These are phyloP conservation scores for Saccharomycopsis lassenensis DNA, from an alignment of 805 yeast species.

Conservation along the genomic window DNA sequence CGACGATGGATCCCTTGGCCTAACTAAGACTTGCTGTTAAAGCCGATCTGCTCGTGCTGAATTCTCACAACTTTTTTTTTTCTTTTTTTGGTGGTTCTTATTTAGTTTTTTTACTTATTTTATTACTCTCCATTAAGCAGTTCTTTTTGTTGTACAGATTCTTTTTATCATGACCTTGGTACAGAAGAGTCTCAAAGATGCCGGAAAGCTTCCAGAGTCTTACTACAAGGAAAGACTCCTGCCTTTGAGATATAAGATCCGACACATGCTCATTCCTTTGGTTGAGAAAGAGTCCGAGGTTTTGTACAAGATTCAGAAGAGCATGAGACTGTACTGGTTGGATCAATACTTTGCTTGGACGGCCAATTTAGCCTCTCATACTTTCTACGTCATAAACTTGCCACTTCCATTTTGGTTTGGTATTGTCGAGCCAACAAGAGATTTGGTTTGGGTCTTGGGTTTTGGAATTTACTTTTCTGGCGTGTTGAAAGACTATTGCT, in stretches of 20 bases:
- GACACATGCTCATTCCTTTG: slow-evolving; percentile 43
- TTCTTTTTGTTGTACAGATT: too few relatives aligned
- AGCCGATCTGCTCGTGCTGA: too few relatives aligned
- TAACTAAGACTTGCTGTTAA: too few relatives aligned
- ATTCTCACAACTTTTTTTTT: too few relatives aligned
- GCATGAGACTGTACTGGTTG: slow-evolving; percentile 35
- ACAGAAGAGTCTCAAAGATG: too few relatives aligned
- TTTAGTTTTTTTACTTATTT: too few relatives aligned
- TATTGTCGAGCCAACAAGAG: slow-evolving; percentile 42
- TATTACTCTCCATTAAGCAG: too few relatives aligned
- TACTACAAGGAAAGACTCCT: slow-evolving; percentile 55
- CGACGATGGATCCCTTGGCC: too few relatives aligned
- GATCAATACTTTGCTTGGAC: slow-evolving; percentile 79
- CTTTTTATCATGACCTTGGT: too few relatives aligned
- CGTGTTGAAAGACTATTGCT: slow-evolving; percentile 66
- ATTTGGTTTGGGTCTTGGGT: slow-evolving; percentile 55
- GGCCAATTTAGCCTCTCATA: slow-evolving; percentile 86
- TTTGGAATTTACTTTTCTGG: slow-evolving; percentile 60
- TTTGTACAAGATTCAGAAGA: slow-evolving; percentile 45
- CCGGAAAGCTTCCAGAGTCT: slow-evolving; percentile 60
- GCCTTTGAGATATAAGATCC: slow-evolving; percentile 39
- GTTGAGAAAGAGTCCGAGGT: slow-evolving; percentile 56
- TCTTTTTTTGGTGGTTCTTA: too few relatives aligned
- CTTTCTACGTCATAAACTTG: slow-evolving; percentile 81
- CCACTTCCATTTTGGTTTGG: slow-evolving; percentile 86